Evolutionary conservation across 495 filamentous ascomycete genomes (phyloP), one percentile per base, ranked within the genome.

Genomic region (Trichoderma reesei): DNA sequence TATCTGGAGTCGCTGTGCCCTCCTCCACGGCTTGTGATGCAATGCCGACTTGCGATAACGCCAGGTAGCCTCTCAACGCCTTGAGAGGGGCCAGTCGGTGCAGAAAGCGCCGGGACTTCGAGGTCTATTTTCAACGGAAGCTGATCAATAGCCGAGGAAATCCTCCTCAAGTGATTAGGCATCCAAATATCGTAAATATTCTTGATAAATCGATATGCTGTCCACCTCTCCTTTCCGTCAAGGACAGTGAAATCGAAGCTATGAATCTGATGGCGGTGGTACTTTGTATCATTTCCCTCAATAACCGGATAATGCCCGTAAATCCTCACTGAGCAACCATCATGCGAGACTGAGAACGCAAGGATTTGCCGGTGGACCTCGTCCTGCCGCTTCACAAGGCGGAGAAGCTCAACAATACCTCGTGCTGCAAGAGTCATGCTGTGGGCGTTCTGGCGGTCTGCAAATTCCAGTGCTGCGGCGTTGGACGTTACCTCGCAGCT

Each of bases 301-400:
- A 76, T 74, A 10, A 73, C 64, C 1, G 65, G 63, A 44, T 76
- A 76, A 64, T 76, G 63, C 26, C 71, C 72, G 33, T 74, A 76
- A 26, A 80, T 76, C 33, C 74, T 66, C 33, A 78, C 71, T 7
- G 66, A 64, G 34, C 65, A 44, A 59, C 76, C 62, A 66, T 81
- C 71, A 68, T 80, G 74, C 26, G 75, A 80, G 61, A 82, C 69
- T 0, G 76, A 80, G 72, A 80, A 82, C 36, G 70, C 71, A 60
- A 78, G 68, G 39, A 76, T 75, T 64, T 75, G 66, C 41, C 67
- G 68, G 62, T 79, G 39, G 41, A 79, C 63, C 68, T 79, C 74
- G 39, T 69, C 60, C 66, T 75, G 66, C 42, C 72, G 74, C 33
- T 71, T 67, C 4, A 77, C 71, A 9, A 60, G 16, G 38, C 62